Evolutionary conservation across 352 stramenopile genomes (phyloP).

Genomic region (Pythium volutum): DNA sequence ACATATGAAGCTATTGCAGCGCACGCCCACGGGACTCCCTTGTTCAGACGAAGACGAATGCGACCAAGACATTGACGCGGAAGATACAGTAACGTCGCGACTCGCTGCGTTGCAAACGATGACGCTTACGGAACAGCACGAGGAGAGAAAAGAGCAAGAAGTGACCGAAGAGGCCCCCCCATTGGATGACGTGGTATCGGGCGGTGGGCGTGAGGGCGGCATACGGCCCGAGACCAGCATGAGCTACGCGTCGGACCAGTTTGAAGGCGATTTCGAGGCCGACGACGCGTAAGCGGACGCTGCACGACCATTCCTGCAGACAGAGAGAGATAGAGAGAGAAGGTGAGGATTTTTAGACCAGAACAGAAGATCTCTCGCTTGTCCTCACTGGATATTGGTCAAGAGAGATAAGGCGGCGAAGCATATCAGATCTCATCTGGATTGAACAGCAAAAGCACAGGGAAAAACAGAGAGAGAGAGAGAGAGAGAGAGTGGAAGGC

Average conservation of each 20-base stretch:
- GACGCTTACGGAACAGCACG: conserved; percentile 1
- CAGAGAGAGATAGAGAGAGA: background rate
- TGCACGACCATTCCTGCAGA: too few relatives aligned
- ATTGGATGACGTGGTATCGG: background rate
- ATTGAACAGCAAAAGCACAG: too few relatives aligned
- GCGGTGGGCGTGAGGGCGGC: background rate
- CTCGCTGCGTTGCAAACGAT: background rate
- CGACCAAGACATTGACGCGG: background rate
- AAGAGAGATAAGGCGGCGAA: too few relatives aligned
- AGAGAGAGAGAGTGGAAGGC: too few relatives aligned
- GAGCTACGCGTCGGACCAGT: conserved; percentile 62
- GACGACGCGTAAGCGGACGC: conserved; percentile 13
- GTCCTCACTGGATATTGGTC: background rate
- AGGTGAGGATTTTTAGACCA: background rate
- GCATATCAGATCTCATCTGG: too few relatives aligned
- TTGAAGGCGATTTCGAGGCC: conserved; percentile 53
- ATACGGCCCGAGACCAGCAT: conserved; percentile 45
- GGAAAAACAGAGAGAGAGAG: too few relatives aligned
- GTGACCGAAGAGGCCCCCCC: background rate
- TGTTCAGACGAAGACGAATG: background rate
- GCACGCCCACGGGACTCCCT: conserved; percentile 31
- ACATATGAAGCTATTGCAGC: conserved; percentile 27
- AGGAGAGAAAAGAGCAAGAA: conserved; percentile 1
- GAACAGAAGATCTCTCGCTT: background rate
- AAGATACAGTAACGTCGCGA: background rate